A percentile compares a stretch with the other conserved stretches of the same genome.
phyloP scores from a whole-genome alignment of 768 basidiomycete genomes.

The Russula virescens region DNA sequence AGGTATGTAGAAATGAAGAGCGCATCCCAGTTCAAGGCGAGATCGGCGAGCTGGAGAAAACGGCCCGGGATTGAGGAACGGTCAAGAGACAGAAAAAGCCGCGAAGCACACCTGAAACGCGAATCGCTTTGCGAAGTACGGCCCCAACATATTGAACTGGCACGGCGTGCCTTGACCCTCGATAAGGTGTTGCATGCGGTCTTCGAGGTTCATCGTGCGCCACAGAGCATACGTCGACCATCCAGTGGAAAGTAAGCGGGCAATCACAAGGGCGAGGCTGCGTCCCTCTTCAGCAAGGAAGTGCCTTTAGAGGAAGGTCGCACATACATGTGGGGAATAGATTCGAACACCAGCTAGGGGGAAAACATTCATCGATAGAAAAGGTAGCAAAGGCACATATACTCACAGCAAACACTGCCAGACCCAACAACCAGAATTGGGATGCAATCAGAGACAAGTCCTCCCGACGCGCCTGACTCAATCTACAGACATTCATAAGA shows the following conservation, averaged over 20 bases:
- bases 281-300: not conserved
- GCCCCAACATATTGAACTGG: conserved; percentile 41
- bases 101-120: conserved; percentile 37
- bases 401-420: conserved; percentile 24
- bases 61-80: not conserved
- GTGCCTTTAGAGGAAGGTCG: not conserved
- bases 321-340: conserved; percentile 49
- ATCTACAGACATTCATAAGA: conserved; percentile 1
- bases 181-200: conserved; percentile 37
- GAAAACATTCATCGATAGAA: not conserved
- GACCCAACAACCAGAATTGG: conserved; percentile 24
- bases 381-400: not conserved
- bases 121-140: conserved; percentile 39
- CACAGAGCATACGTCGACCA: conserved; percentile 51
- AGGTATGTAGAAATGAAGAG: conserved; percentile 39
- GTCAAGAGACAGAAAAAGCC: not conserved
- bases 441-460: conserved; percentile 18
- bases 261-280: conserved; percentile 45
- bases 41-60: conserved; percentile 41
- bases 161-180: conserved; percentile 41
- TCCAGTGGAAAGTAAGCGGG: conserved; percentile 40
- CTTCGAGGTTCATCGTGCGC: conserved; percentile 36
- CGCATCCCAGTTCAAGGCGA: conserved; percentile 41
- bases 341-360: conserved; percentile 40
- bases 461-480: conserved; percentile 15